Percentiles rank a stretch among this genome's conserved stretches.
These are phyloP conservation scores for Cucurbita ficifolia DNA, from an alignment of 306 rosid species.

Conservation along the genomic window DNA sequence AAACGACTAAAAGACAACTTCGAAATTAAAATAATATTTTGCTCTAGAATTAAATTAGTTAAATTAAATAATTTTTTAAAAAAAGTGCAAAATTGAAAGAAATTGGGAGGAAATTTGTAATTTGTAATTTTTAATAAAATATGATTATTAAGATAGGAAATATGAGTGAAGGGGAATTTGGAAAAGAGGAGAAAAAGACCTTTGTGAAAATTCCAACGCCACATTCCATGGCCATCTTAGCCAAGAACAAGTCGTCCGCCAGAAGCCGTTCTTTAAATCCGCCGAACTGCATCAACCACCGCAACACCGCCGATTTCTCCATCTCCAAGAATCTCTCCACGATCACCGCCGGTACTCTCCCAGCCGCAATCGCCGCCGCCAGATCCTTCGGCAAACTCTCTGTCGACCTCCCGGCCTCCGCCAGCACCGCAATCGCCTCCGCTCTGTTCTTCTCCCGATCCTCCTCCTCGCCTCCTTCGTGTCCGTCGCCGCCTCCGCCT, in stretches of 20 bases:
- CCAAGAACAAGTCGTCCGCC: constrained; percentile 77
- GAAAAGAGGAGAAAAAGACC: constrained; percentile 19
- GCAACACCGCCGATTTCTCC: constrained; percentile 40
- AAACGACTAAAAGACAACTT: no score
- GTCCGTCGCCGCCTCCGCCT: neutral
- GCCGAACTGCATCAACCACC: constrained; percentile 63
- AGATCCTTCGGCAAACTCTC: constrained; percentile 69
- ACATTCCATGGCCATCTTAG: constrained; percentile 77
- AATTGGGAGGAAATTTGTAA: neutral
- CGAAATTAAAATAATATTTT: no score
- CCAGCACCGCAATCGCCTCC: constrained; percentile 52
- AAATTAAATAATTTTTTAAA: no score
- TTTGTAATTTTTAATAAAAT: no score
- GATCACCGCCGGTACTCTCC: constrained; percentile 58
- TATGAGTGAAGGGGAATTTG: neutral
- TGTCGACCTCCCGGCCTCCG: constrained; percentile 41
- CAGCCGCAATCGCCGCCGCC: constrained; percentile 49
- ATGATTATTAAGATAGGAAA: neutral
- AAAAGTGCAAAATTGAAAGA: no score
- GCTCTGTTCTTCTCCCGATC: constrained; percentile 40
- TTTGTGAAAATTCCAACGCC: constrained; percentile 79
- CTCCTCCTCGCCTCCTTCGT: constrained; percentile 12
- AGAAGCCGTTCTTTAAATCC: constrained; percentile 88
- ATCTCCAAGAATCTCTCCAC: constrained; percentile 56
- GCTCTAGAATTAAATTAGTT: no score